A percentile compares a stretch with the other conserved stretches of the same genome.
These are phyloP conservation scores for Kodamaea sagamina DNA, from an alignment of 805 yeast genomes.

Conservation along the genomic window DNA sequence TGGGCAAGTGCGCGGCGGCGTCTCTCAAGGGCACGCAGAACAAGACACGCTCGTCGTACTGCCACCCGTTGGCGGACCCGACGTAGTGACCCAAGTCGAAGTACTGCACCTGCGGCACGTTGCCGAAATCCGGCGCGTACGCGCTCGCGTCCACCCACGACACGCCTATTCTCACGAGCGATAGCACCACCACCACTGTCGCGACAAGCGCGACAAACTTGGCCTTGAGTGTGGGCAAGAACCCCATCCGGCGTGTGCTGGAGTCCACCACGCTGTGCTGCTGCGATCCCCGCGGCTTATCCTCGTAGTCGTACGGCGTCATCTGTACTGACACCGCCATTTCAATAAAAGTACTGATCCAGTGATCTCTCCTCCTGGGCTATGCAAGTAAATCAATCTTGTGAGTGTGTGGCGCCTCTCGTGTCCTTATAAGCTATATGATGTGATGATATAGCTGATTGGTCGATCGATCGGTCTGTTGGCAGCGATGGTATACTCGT, in stretches of 20 bases:
- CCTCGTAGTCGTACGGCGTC: slow-evolving; percentile 27
- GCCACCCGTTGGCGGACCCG: slow-evolving; percentile 79
- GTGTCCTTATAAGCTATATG: too few species aligned
- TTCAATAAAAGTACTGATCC: not conserved
- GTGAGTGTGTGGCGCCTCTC: not conserved
- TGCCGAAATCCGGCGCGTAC: slow-evolving; percentile 37
- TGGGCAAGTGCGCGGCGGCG: slow-evolving; percentile 85
- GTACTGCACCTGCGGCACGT: slow-evolving; percentile 51
- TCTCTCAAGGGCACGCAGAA: slow-evolving; percentile 91
- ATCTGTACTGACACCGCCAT: slow-evolving; percentile 20
- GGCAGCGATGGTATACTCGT: slow-evolving; percentile 6
- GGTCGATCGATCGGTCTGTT: slow-evolving; percentile 7
- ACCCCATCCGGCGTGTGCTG: not conserved
- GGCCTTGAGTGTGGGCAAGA: slow-evolving; percentile 6
- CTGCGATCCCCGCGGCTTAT: slow-evolving; percentile 8
- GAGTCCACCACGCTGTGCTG: not conserved
- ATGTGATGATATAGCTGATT: too few species aligned
- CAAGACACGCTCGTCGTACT: slow-evolving; percentile 70
- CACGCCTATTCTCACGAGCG: slow-evolving; percentile 7
- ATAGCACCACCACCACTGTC: slow-evolving; percentile 8
- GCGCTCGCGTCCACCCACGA: slow-evolving; percentile 10
- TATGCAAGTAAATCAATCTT: not conserved
- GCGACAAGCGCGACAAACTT: slow-evolving; percentile 9
- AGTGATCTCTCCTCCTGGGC: not conserved
- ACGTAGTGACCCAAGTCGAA: slow-evolving; percentile 70